Evolutionary conservation across 2,329 filamentous ascomycete genomes (phyloP).

Genomic region (Chrysosporium keratinophilum): DNA sequence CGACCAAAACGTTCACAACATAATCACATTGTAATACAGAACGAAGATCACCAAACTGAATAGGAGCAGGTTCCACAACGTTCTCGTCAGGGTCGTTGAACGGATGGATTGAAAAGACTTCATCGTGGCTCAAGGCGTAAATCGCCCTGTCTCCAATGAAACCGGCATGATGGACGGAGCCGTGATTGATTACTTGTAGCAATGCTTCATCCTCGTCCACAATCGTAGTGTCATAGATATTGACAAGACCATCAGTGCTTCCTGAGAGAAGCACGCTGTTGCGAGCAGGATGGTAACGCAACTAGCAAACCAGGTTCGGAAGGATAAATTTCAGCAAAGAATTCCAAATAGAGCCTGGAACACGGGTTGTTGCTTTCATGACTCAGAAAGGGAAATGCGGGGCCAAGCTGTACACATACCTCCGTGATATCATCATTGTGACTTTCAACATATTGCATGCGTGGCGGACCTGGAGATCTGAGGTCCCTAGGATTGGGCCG

Average conservation of each 20-base stretch:
- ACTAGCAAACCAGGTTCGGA: conserved; percentile 21
- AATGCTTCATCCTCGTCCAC: conserved; percentile 52
- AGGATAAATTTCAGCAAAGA: background rate
- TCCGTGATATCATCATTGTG: conserved; percentile 52
- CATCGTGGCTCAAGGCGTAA: conserved; percentile 53
- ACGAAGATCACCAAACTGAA: conserved; percentile 48
- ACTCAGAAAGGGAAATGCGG: background rate
- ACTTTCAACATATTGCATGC: conserved; percentile 37
- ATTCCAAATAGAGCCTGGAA: background rate
- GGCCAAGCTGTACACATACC: conserved; percentile 24
- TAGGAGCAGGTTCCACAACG: conserved; percentile 35
- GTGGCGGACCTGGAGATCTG: conserved; percentile 28
- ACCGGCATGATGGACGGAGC: conserved; percentile 52
- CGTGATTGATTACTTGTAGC: conserved; percentile 53
- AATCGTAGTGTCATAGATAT: conserved; percentile 50
- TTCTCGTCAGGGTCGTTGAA: conserved; percentile 42
- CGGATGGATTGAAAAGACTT: conserved; percentile 50
- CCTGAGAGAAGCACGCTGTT: conserved; percentile 48
- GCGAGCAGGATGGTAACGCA: conserved; percentile 45
- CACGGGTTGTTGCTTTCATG: conserved; percentile 4
- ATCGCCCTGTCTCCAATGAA: conserved; percentile 45
- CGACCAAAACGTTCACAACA: conserved; percentile 44
- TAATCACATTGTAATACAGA: conserved; percentile 49
- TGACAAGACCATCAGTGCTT: conserved; percentile 53
- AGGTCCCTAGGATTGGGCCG: conserved; percentile 32